Base-by-base conservation (phyloP, 2,329 filamentous ascomycete genomes). In the Xylaria hypoxylon region DNA sequence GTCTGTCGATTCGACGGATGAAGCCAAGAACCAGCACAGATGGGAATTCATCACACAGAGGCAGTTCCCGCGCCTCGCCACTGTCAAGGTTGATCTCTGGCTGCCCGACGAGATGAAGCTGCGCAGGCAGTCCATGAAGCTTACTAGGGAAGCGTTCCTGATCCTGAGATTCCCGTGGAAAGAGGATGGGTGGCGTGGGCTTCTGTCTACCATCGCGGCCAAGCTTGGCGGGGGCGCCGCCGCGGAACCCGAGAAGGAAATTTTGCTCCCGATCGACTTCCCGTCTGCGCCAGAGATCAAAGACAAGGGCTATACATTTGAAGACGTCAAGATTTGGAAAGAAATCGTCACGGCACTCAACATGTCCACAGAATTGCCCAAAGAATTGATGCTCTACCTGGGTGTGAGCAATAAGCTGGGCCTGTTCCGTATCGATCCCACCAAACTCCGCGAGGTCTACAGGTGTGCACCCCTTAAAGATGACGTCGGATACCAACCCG, bases 41-140 rank as follows among this genome's bases (percentile, higher is more conserved):
- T 96, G 92, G 92, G 84, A 89, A 15, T 90, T 92, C 75, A 82
- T 93, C 76, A 93, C 92, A 0, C 87, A 89, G 76, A 82, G 91
- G 62, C 86, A 91, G 70, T 89, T 89, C 70, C 89, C 93, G 1
- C 85, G 85, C 47, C 84, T 98, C 58, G 90, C 92, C 7, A 89
- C 89, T 52, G 84, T 97, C 57, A 84, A 83, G 64, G 84, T 89
- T 28, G 87, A 90, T 73, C 81, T 90, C 51, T 94, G 90, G 90
- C 78, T 90, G 28, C 91, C 91, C 0, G 90, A 93, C 77, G 80
- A 85, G 53, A 81, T 76, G 75, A 87, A 87, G 77, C 77, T 79
- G 64, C 81, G 83, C 68, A 84, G 85, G 38, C 81, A 82, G 64
- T 81, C 83, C 1, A 85, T 87, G 68, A 83, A 82, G 76, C 80